These are phyloP conservation scores for Erucastrum elatum DNA, from an alignment of 345 rosid genomes.

Conservation along the genomic window DNA sequence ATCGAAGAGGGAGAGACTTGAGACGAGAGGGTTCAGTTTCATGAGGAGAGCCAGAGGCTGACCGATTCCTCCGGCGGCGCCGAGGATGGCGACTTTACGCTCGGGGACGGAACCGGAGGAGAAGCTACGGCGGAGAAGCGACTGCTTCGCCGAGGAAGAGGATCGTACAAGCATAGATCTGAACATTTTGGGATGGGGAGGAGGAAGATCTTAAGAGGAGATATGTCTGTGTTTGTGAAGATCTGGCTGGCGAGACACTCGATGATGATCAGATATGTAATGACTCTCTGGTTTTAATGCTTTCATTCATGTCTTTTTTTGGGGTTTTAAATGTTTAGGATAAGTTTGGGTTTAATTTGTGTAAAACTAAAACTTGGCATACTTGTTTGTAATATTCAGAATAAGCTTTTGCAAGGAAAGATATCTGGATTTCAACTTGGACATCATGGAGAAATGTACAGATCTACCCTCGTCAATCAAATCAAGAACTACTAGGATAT, in stretches of 20 bases:
- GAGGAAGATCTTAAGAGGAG: not conserved
- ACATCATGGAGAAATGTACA: no score
- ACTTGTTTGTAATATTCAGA: no score
- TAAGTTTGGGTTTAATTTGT: no score
- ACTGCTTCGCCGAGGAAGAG: slow-evolving; percentile 40
- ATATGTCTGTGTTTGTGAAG: slow-evolving; percentile 19
- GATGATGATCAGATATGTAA: not conserved
- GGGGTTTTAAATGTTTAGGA: no score
- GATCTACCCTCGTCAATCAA: no score
- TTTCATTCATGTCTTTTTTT: no score
- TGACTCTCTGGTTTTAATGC: no score
- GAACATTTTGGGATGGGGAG: slow-evolving; percentile 33
- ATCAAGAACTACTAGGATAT: no score
- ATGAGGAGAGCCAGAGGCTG: slow-evolving; percentile 75
- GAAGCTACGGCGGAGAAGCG: slow-evolving; percentile 55
- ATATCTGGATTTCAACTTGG: no score
- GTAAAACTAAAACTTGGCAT: no score
- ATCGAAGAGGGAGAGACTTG: slow-evolving; percentile 68
- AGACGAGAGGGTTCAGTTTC: slow-evolving; percentile 82
- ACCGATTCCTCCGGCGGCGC: slow-evolving; percentile 33
- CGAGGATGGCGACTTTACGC: slow-evolving; percentile 74
- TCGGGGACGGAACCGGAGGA: slow-evolving; percentile 58
- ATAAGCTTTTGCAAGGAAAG: no score
- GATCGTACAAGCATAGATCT: slow-evolving; percentile 47
- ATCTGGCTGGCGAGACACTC: slow-evolving; percentile 25